Evolutionary conservation across 331 rosid genomes (phyloP).

Genomic region (Rhamnella rubrinervis): DNA sequence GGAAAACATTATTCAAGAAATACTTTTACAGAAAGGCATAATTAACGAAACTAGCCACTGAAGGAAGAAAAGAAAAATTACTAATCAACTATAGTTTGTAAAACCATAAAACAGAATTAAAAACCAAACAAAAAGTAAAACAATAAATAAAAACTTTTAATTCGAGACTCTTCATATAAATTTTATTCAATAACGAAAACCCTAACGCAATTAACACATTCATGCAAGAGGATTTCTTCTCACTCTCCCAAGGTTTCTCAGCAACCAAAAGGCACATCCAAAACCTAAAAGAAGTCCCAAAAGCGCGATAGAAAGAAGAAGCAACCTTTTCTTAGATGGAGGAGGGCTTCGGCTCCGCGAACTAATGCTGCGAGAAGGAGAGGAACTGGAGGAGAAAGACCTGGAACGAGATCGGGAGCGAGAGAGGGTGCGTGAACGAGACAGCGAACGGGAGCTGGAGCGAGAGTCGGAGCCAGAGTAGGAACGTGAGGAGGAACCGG

Average conservation of each 20-base stretch:
- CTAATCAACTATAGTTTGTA: too few relatives aligned
- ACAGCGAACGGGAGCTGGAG: conserved; percentile 47
- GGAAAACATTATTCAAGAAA: too few relatives aligned
- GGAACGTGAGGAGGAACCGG: conserved; percentile 64
- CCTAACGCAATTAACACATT: neutral
- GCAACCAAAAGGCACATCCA: conserved; percentile 5
- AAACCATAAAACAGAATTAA: too few relatives aligned
- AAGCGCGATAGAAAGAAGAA: neutral
- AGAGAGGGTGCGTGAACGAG: conserved; percentile 41
- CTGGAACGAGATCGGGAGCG: conserved; percentile 45
- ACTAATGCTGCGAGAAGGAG: conserved; percentile 62
- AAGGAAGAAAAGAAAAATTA: too few relatives aligned
- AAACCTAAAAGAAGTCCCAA: neutral
- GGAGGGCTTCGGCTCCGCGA: conserved; percentile 80
- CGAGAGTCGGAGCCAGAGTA: conserved; percentile 47
- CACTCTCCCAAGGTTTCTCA: neutral
- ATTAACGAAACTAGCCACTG: too few relatives aligned
- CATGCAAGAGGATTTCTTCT: neutral
- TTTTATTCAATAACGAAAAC: neutral
- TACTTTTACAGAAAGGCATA: too few relatives aligned
- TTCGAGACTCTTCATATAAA: too few relatives aligned
- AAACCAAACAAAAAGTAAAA: too few relatives aligned
- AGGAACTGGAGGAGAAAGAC: conserved; percentile 56
- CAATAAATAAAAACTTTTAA: too few relatives aligned
- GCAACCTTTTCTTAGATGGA: conserved; percentile 56